A percentile compares a stretch with the other conserved stretches of the same genome.
phyloP scores from a whole-genome alignment of 768 basidiomycete species.

The Mycena venus region DNA sequence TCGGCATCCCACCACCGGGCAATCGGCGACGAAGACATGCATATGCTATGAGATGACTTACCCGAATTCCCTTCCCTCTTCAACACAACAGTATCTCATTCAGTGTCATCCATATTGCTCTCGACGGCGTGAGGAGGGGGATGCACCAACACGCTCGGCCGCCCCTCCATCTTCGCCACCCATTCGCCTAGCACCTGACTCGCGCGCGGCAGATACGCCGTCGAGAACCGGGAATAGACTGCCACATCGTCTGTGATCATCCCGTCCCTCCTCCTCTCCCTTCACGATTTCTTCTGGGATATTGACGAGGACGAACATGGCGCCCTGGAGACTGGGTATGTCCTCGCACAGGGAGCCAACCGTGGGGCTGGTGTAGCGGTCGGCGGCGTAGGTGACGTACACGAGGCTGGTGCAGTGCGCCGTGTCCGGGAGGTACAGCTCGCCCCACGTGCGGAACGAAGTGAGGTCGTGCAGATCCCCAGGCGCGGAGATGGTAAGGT shows the following conservation, averaged over 20 bases:
- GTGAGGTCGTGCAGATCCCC: too few relatives aligned
- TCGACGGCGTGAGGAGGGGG: neutral
- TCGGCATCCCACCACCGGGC: too few relatives aligned
- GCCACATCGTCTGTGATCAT: neutral
- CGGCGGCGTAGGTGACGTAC: neutral
- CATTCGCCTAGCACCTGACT: neutral
- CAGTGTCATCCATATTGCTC: too few relatives aligned
- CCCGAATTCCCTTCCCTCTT: too few relatives aligned
- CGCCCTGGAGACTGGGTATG: neutral
- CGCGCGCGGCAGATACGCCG: neutral
- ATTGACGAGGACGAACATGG: neutral
- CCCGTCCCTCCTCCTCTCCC: neutral
- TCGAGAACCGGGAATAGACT: constrained; percentile 3
- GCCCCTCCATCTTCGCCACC: constrained; percentile 8
- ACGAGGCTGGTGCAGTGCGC: neutral
- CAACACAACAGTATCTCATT: too few relatives aligned
- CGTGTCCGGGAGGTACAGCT: too few relatives aligned
- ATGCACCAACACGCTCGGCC: constrained; percentile 4
- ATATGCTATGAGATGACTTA: too few relatives aligned
- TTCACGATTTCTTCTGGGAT: neutral
- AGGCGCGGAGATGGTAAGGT: neutral
- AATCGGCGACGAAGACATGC: too few relatives aligned
- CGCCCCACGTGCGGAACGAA: too few relatives aligned
- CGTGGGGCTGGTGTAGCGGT: neutral
- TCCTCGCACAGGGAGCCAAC: constrained; percentile 2